Conservation (phyloP, 2,329 filamentous ascomycete genomes). For the Verticillium klebahnii region DNA sequence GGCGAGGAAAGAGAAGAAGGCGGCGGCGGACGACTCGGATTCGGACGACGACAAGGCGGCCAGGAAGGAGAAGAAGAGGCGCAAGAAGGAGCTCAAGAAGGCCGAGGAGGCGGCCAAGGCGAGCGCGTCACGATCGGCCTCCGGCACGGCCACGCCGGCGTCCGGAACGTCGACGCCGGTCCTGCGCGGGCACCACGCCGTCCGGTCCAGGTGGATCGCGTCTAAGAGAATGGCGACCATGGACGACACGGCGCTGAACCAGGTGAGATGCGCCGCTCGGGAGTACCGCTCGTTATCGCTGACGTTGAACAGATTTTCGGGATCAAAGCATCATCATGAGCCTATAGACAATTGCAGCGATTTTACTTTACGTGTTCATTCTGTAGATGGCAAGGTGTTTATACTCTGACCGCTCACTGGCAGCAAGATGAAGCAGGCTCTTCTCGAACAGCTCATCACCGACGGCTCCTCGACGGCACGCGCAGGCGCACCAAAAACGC, state of each 20-base stretch:
- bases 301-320: constrained; percentile 56
- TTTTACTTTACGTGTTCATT: neutral
- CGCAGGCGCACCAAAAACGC: neutral
- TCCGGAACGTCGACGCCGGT: constrained; percentile 40
- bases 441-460: neutral
- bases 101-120: constrained; percentile 30
- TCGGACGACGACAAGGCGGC: constrained; percentile 32
- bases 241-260: constrained; percentile 78
- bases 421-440: neutral
- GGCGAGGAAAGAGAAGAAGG: constrained; percentile 23
- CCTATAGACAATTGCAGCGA: neutral
- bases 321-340: constrained; percentile 43
- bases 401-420: too few species aligned
- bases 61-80: constrained; percentile 46
- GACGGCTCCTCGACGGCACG: neutral
- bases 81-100: constrained; percentile 33
- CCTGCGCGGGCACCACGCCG: constrained; percentile 60
- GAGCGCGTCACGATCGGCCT: constrained; percentile 19
- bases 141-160: constrained; percentile 30
- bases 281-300: neutral
- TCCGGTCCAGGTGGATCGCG: constrained; percentile 77
- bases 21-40: constrained; percentile 25
- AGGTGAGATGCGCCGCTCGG: constrained; percentile 46
- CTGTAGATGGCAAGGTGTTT: too few species aligned
- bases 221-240: constrained; percentile 82